Evolutionary conservation across 2,329 filamentous ascomycete genomes (phyloP), one percentile per base, ranked within the genome.

Genomic region (Malbranchea cinnamomea): DNA sequence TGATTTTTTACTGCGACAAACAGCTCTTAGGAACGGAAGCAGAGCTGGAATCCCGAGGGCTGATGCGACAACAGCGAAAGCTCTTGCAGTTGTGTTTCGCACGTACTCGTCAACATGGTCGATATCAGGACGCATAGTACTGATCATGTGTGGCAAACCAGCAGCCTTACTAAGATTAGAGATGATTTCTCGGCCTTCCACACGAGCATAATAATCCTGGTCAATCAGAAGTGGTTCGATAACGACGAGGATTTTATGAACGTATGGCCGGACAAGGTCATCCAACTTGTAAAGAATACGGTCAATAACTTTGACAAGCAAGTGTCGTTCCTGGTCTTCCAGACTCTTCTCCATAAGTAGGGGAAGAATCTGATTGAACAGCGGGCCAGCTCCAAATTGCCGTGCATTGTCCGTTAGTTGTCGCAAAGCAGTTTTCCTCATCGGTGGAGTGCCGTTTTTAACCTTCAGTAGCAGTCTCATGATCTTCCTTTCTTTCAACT

Each of bases 161-260:
- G 91, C 89, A 14, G 89, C 89, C 57, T 98, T 98, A 51, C 80
- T 81, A 28, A 98, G 71, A 53, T 98, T 98, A 32, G 87, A 95
- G 45, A 98, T 98, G 45, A 98, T 98, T 54, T 98, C 89, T 43
- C 89, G 82, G 56, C 89, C 89, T 56, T 98, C 89, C 4, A 98
- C 89, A 53, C 89, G 78, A 23, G 91, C 89, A 54, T 98, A 98
- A 60, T 98, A 98, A 59, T 98, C 91, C 60, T 98, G 89, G 50
- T 98, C 91, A 48, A 98, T 98, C 41, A 98, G 78, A 28, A 98
- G 66, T n/a, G 89, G 89, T 56, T 98, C 91, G 45, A 98, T 98
- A 49, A 98, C 89, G 31, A 98, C 89, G 34, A 98, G 60, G 38
- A 98, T 98, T 63, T 95, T 95, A 63, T 98, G 91, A 10, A 93